Conservation (phyloP, 2,329 filamentous ascomycete species). For the Eurotiales sp. region DNA sequence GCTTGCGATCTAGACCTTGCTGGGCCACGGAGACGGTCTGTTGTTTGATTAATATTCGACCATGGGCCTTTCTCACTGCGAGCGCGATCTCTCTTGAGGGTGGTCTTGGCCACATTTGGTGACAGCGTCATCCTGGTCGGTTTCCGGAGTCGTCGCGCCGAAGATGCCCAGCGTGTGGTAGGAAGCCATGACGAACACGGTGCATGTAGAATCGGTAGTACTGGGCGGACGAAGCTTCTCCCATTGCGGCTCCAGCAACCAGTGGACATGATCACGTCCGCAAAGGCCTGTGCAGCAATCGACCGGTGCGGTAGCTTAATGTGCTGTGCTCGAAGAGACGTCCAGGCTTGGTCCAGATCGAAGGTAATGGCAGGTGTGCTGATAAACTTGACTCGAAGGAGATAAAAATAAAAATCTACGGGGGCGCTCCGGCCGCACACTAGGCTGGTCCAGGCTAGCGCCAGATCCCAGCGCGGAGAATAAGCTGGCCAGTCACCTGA, state of each 20-base stretch:
- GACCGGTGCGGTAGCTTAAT: too few species aligned
- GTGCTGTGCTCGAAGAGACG: background rate
- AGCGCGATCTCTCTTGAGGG: slow-evolving; percentile 32
- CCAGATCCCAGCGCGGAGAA: slow-evolving; percentile 7
- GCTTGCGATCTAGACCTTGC: slow-evolving; percentile 36
- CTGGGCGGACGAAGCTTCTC: slow-evolving; percentile 14
- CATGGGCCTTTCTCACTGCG: slow-evolving; percentile 52
- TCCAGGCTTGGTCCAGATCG: background rate
- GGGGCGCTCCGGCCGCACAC: background rate
- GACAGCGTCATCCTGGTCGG: slow-evolving; percentile 35
- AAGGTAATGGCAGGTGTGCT: background rate
- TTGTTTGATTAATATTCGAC: slow-evolving; percentile 56
- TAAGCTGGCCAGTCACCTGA: slow-evolving; percentile 8
- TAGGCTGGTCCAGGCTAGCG: background rate
- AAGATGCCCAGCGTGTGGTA: slow-evolving; percentile 28
- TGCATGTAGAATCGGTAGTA: slow-evolving; percentile 12
- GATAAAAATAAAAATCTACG: slow-evolving; percentile 10
- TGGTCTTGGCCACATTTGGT: slow-evolving; percentile 30
- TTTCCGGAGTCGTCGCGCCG: slow-evolving; percentile 30
- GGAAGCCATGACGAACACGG: slow-evolving; percentile 22
- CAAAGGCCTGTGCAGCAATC: too few species aligned
- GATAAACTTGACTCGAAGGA: background rate
- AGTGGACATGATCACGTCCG: slow-evolving; percentile 19
- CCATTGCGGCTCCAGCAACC: slow-evolving; percentile 33
- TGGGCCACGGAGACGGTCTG: slow-evolving; percentile 42